Percentiles rank a stretch among this genome's conserved stretches.
phyloP scores from a whole-genome alignment of 2,329 filamentous ascomycete genomes.

The Bipolaris zeicola region DNA sequence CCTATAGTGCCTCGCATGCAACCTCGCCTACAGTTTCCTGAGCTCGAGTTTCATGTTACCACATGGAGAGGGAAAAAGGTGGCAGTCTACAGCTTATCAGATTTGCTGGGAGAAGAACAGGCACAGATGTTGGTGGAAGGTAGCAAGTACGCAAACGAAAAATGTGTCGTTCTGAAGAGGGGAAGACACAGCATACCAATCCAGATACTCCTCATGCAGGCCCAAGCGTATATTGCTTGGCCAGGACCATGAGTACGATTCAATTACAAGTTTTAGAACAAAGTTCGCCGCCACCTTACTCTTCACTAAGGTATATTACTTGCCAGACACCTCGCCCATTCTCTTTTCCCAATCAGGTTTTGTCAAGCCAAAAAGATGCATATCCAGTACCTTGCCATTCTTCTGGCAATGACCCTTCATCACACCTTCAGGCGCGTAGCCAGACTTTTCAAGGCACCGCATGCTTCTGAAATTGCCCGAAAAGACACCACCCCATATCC shows the following conservation, averaged over 20 bases:
- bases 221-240: constrained; percentile 38
- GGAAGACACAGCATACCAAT: constrained; percentile 37
- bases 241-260: constrained; percentile 23
- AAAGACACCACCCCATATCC: constrained; percentile 39
- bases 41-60: constrained; percentile 39
- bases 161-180: constrained; percentile 38
- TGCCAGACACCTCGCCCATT: neutral
- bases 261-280: neutral
- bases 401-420: constrained; percentile 44
- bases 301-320: neutral
- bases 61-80: constrained; percentile 38
- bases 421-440: constrained; percentile 47
- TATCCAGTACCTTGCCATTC: constrained; percentile 40
- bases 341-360: constrained; percentile 39
- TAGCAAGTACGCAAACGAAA: constrained; percentile 28
- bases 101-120: constrained; percentile 42
- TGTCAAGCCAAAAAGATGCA: constrained; percentile 44
- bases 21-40: constrained; percentile 35
- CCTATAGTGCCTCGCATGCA: constrained; percentile 37
- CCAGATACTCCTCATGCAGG: constrained; percentile 40
- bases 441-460: constrained; percentile 46
- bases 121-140: constrained; percentile 28
- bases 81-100: constrained; percentile 43
- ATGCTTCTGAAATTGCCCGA: constrained; percentile 45
- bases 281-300: neutral